phyloP scores from a whole-genome alignment of 768 basidiomycete species.

The Hygrocybe coccinea region DNA sequence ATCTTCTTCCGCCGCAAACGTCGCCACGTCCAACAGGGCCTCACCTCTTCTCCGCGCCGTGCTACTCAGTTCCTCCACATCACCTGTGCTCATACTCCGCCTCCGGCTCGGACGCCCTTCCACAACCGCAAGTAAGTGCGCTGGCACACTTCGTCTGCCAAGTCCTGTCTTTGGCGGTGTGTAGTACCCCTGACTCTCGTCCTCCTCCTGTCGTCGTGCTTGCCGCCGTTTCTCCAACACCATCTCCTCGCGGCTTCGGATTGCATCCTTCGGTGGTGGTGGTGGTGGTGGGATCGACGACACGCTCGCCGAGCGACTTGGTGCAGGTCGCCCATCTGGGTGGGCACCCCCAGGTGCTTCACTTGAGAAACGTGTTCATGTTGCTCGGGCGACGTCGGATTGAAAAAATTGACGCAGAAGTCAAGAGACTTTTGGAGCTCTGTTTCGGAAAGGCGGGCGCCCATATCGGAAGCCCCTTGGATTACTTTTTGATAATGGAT shows the following conservation, averaged over 20 bases:
- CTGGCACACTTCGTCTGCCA: slow-evolving; percentile 11
- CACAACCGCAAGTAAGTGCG: slow-evolving; percentile 31
- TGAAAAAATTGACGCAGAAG: slow-evolving; percentile 71
- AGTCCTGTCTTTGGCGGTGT: slow-evolving; percentile 9
- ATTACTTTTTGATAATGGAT: slow-evolving; percentile 49
- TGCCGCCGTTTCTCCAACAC: slow-evolving; percentile 68
- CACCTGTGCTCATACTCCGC: slow-evolving; percentile 76
- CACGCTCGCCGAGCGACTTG: slow-evolving; percentile 40
- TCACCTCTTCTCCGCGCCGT: slow-evolving; percentile 33
- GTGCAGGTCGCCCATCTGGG: slow-evolving; percentile 12
- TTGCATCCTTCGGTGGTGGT: slow-evolving; percentile 61
- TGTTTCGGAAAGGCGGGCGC: slow-evolving; percentile 59
- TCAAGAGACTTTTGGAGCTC: slow-evolving; percentile 76
- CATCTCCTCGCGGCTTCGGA: slow-evolving; percentile 57
- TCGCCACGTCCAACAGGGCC: slow-evolving; percentile 37
- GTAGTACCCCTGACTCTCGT: slow-evolving; percentile 34
- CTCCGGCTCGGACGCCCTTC: slow-evolving; percentile 50
- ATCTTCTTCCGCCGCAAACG: slow-evolving; percentile 41
- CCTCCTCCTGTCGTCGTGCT: slow-evolving; percentile 51
- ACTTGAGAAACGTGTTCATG: slow-evolving; percentile 37
- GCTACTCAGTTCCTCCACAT: slow-evolving; percentile 47
- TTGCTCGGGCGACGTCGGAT: slow-evolving; percentile 60
- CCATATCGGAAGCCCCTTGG: slow-evolving; percentile 77
- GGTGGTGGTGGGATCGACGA: slow-evolving; percentile 43
- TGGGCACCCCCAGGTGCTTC: slow-evolving; percentile 26